These are phyloP conservation scores for Trichosporon sp. DNA, from an alignment of 1,284 basidiomycete species.

Conservation along the genomic window DNA sequence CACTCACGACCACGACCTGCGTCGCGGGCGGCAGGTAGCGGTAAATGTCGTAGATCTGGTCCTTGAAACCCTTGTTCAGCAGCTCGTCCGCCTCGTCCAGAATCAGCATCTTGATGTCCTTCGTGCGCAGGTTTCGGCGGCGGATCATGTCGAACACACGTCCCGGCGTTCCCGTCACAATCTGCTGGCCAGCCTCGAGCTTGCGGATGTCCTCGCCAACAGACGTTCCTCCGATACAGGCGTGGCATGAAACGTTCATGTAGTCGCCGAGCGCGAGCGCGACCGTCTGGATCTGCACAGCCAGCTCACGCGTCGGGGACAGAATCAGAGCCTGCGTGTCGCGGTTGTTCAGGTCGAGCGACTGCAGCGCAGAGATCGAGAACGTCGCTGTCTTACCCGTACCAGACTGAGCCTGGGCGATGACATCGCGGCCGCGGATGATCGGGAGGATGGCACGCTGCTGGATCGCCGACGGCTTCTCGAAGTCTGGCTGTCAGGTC, in stretches of 20 bases:
- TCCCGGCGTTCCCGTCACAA: conserved; percentile 96
- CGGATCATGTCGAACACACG: conserved; percentile 99
- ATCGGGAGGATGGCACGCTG: conserved; percentile 97
- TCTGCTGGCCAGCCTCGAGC: conserved; percentile 96
- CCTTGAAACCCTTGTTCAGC: conserved; percentile 98
- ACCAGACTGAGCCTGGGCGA: conserved; percentile 97
- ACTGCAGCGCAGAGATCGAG: conserved; percentile 86
- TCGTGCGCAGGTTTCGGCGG: conserved; percentile 85
- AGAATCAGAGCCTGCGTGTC: conserved; percentile 97
- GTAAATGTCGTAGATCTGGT: conserved; percentile 99
- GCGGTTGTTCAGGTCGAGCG: conserved; percentile 91
- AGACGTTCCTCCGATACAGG: conserved; percentile 96
- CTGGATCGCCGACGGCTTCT: conserved; percentile 98
- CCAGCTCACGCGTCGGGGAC: conserved; percentile 91
- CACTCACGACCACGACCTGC: conserved; percentile 94
- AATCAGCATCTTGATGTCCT: conserved; percentile 99
- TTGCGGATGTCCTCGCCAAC: conserved; percentile 98
- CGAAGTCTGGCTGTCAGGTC: conserved; percentile 71
- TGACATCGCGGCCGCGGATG: conserved; percentile 91
- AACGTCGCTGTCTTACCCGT: conserved; percentile 99
- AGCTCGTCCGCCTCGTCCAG: conserved; percentile 98
- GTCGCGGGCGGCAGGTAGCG: conserved; percentile 97
- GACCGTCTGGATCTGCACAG: conserved; percentile 98
- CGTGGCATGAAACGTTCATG: conserved; percentile 99
- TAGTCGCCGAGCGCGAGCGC: conserved; percentile 96